Base-by-base conservation (phyloP, 1,139 yeast species). In the Casaregolazyma lundiana region DNA sequence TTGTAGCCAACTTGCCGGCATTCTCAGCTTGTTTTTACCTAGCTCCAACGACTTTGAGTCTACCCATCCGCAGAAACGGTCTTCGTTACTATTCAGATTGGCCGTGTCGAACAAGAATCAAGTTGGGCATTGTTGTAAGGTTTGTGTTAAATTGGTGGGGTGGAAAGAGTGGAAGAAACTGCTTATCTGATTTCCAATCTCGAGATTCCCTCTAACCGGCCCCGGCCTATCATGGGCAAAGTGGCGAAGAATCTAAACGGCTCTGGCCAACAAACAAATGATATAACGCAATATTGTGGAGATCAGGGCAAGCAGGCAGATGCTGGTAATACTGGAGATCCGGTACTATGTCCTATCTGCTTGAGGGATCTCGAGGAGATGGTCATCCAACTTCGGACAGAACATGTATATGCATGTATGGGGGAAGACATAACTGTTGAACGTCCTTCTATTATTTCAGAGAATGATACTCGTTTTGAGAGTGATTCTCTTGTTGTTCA, bases 1-100 rank as follows among this genome's bases (percentile, higher is more conserved):
- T 78, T 71, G 63, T 88, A 77, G 56, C 84, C 86, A 92, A 78
- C 68, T 81, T 90, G 71, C 97, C 98, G 59, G 97, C 98, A 70
- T 86, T 82, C 61, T 76, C 75, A 60, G 97, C 97, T 76, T 92
- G 97, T 69, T 83, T 77, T 69, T 80, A 71, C 97, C 97, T 61
- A 77, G 72, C 53, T 78, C 90, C 49, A 94, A 81, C 69, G 92
- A 81, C 68, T 80, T 78, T 59, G 88, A 95, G 70, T 90, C 97
- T 56, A 90, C 97, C 98, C 98, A 92, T 66, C 98, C 98, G 70
- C 97, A 90, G 83, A 92, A 92, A 63, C 90, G 79, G 80, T 92
- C 90, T 80, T 87, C 87, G 73, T 88, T 96, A 73, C 90, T 97
- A 90, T 72, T 87, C 97, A 74, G 96, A 86, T 78, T 90, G 96